Conservation (phyloP, 2,329 filamentous ascomycete genomes). For the Cryphonectria japonica region DNA sequence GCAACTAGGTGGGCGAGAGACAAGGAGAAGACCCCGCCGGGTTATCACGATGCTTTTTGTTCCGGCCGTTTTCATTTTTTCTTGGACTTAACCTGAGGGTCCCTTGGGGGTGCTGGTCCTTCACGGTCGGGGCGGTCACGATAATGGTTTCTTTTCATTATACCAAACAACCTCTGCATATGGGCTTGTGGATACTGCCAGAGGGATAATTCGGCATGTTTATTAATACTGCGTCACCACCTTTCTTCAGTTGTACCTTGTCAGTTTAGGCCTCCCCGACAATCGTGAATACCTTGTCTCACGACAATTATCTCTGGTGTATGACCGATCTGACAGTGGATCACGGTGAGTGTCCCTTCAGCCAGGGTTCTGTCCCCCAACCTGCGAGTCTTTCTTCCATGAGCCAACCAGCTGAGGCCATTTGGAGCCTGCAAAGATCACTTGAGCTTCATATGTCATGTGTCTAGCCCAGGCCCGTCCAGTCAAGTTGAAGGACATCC, state of each 20-base stretch:
- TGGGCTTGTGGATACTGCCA: conserved; percentile 29
- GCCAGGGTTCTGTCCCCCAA: neutral
- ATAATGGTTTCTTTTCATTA: conserved; percentile 35
- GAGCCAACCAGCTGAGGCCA: neutral
- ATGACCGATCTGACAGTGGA: neutral
- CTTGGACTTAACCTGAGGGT: conserved; percentile 11
- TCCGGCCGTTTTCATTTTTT: conserved; percentile 12
- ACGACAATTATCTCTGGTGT: neutral
- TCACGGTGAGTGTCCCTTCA: neutral
- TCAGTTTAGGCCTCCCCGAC: conserved; percentile 28
- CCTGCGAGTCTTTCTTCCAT: neutral
- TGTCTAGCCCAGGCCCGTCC: neutral
- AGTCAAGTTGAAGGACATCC: neutral
- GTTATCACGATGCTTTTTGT: conserved; percentile 20
- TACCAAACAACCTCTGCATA: conserved; percentile 27
- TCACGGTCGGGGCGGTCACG: conserved; percentile 27
- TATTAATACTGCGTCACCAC: conserved; percentile 29
- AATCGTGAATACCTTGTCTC: conserved; percentile 29
- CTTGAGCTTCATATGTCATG: neutral
- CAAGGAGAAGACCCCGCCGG: conserved; percentile 18
- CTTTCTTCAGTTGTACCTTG: conserved; percentile 29
- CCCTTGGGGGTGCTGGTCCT: conserved; percentile 15
- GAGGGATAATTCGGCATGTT: conserved; percentile 30
- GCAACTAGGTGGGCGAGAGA: neutral
- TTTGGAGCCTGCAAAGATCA: neutral